Conservation (phyloP, 1,139 yeast species). For the Groenewaldozyma sp. region DNA sequence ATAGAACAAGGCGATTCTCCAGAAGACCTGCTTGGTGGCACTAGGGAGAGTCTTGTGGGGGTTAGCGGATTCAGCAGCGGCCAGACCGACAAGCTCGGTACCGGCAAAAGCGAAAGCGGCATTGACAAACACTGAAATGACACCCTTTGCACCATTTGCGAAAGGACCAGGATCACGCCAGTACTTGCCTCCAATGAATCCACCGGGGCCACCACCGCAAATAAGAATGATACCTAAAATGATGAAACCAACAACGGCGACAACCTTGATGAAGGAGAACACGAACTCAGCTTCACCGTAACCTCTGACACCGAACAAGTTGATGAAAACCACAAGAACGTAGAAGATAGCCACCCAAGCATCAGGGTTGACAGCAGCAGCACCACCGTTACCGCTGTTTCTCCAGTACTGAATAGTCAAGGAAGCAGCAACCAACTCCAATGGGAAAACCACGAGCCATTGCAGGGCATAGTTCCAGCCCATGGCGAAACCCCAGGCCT, state of each 20-base stretch:
- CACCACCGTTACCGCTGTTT: slow-evolving; percentile 40
- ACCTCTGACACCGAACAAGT: slow-evolving; percentile 64
- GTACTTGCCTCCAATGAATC: slow-evolving; percentile 49
- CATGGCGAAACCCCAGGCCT: slow-evolving; percentile 67
- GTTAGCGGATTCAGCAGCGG: slow-evolving; percentile 51
- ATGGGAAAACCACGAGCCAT: slow-evolving; percentile 70
- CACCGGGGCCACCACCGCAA: slow-evolving; percentile 62
- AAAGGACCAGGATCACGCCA: slow-evolving; percentile 62
- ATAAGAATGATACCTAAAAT: slow-evolving; percentile 52
- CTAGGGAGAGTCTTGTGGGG: slow-evolving; percentile 57
- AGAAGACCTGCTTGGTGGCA: slow-evolving; percentile 67
- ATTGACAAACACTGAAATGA: slow-evolving; percentile 67
- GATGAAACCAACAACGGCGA: slow-evolving; percentile 58
- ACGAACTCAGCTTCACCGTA: slow-evolving; percentile 72
- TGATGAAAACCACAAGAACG: slow-evolving; percentile 44
- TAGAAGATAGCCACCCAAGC: slow-evolving; percentile 62
- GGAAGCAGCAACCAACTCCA: slow-evolving; percentile 73
- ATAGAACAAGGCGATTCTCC: slow-evolving; percentile 62
- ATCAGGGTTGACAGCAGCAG: slow-evolving; percentile 44
- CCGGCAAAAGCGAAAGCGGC: slow-evolving; percentile 90
- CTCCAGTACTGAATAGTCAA: slow-evolving; percentile 65
- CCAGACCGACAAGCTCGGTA: slow-evolving; percentile 73
- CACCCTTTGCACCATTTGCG: slow-evolving; percentile 62
- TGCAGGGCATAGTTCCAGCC: slow-evolving; percentile 79
- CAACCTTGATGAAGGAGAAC: slow-evolving; percentile 51